Base-by-base conservation (phyloP, 306 rosid genomes). In the Astragalus glycyphyllos region DNA sequence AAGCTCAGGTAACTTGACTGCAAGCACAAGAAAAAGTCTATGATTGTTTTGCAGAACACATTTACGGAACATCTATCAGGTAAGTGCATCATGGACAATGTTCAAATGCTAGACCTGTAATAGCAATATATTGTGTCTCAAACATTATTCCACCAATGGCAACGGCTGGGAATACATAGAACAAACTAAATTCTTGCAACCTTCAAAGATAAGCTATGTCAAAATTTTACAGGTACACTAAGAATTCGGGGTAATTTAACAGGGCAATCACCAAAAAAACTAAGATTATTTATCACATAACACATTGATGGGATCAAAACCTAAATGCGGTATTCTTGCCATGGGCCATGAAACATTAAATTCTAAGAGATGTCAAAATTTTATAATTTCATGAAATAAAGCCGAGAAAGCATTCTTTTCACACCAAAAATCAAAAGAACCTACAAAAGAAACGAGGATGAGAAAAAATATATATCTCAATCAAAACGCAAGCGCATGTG, bases 1-100 rank as follows among this genome's bases (percentile, higher is more conserved):
- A 76, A 94, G 90, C 90, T 89, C 99, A 7, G 97, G 99, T 75
- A 94, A 79, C 81, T 91, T 94, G 53, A 94, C 99, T 94, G 95
- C 86, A 84, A 78, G 65, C 71, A 79, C 72, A 85, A 88, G 47
- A 80, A 84, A 58, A 16, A 72, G 41, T 57, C 13, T 38, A 69
- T 67, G 10, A 65, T 17, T 48, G 35, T 37, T 68, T 73, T 65
- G 49, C 55, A 34, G 38, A 65, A 58, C 31, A 49, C 51, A 53
- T 47, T 46, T 60, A 72, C 31, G 72, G 23, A 51, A 66, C 12
- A 38, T 63, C 44, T 4, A 8, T 46, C 68, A 55, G 78, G 73
- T 48, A 71, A 35, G 35, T 68, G 38, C 75, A 77, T 72, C 79
- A 74, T 3, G 45, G 17, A n/a, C 61, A 68, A 42, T 23, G 40